Evolutionary conservation across 148 eudicot genomes (phyloP), one percentile per base, ranked within the genome.

Genomic region (Heliamphora exappendiculata): DNA sequence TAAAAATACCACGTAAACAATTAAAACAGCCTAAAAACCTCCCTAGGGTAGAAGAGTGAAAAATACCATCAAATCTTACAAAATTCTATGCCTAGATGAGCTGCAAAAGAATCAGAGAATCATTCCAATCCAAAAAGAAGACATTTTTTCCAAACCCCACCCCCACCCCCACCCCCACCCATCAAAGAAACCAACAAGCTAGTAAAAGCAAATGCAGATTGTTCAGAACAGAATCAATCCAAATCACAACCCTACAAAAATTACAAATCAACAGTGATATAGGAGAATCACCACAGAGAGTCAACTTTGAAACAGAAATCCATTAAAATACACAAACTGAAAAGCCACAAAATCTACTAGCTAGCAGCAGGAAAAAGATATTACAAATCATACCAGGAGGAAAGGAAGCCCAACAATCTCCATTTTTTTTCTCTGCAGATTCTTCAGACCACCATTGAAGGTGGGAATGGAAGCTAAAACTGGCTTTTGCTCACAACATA

Each of bases 401-500:
- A 6, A 36, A 34, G 39, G 44, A 10, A 36, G 22, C 22, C 66
- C 37, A 66, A 39, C 26, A 39, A 39, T 14, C 70, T 66, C 49
- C 28, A 39, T n/a, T n/a, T n/a, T 39, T 37, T 9, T 11, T 20
- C 16, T 37, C 70, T 4, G 19, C 59, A 37, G 2, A 28, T 20
- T 66, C 70, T 7, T 13, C 70, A 20, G 16, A 3, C 0, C 42
- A 19, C 2, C 42, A 36, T 60, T 60, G 50, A 24, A 42, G 39
- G n/a, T n/a, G 29, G 7, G 49, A n/a, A 67, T 13, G 71, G 12
- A 3, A 22, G 19, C 31, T 22, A 14, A 44, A 68, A 44, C 53
- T 22, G 72, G 33, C 72, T n/a, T 47, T 47, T 49, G 41, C 42
- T 77, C 79, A 77, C 13, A 77, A 60, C 79, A 77, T 77, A 68